Conservation (phyloP, 2,329 filamentous ascomycete genomes). For the Penicillium corylophilum region DNA sequence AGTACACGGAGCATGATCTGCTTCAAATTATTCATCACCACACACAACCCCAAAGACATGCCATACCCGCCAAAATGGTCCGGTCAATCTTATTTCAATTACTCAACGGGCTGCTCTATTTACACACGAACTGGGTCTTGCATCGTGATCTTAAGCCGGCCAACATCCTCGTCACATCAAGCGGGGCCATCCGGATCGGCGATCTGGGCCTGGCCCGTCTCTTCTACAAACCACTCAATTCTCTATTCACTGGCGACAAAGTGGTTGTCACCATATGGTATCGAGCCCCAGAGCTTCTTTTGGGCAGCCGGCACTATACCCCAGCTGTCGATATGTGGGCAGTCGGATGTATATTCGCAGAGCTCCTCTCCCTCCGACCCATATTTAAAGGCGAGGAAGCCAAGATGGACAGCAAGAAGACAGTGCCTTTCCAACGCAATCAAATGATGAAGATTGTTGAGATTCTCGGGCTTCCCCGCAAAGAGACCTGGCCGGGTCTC, state of each 20-base stretch:
- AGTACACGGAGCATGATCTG: constrained; percentile 96
- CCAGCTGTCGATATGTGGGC: constrained; percentile 98
- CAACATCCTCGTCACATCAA: constrained; percentile 96
- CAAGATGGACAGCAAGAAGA: constrained; percentile 98
- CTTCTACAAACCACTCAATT: constrained; percentile 91
- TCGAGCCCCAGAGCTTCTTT: constrained; percentile 85
- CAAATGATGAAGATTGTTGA: constrained; percentile 99
- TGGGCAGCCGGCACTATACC: constrained; percentile 94
- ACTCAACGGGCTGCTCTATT: constrained; percentile 88
- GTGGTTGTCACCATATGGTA: constrained; percentile 99
- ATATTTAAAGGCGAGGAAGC: constrained; percentile 99
- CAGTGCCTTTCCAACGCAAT: constrained; percentile 92
- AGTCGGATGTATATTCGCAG: constrained; percentile 95
- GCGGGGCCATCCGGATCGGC: constrained; percentile 88
- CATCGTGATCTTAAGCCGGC: constrained; percentile 96
- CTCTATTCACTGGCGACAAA: constrained; percentile 90
- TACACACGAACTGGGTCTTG: constrained; percentile 95
- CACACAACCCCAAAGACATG: constrained; percentile 80
- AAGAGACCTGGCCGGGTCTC: constrained; percentile 84
- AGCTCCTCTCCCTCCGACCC: constrained; percentile 81
- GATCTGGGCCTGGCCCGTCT: constrained; percentile 88
- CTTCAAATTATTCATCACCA: constrained; percentile 98
- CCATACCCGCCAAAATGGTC: constrained; percentile 83
- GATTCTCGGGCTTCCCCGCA: constrained; percentile 85
- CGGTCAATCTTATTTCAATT: constrained; percentile 96